A percentile compares a stretch with the other conserved stretches of the same genome.
Conservation (phyloP, 2,329 filamentous ascomycete species). For the Pseudopyricularia cyperi region DNA sequence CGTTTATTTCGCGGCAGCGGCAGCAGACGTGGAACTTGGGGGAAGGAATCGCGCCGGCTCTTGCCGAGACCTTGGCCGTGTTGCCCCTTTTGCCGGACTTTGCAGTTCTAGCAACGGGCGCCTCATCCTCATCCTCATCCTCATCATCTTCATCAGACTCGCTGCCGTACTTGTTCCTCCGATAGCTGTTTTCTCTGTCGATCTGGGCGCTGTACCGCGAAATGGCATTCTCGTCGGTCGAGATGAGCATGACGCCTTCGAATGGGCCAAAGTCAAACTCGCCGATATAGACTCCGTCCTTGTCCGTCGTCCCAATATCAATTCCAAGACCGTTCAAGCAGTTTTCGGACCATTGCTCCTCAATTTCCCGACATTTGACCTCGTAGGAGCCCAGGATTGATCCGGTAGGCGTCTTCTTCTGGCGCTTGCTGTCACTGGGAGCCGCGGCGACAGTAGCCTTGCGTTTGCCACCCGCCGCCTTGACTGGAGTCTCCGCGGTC, state of each 20-base stretch:
- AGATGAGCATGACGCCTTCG: constrained; percentile 15
- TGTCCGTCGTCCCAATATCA: constrained; percentile 11
- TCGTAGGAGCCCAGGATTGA: constrained; percentile 13
- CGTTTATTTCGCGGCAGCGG: constrained; percentile 13
- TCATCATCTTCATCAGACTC: not conserved
- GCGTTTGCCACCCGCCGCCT: not conserved
- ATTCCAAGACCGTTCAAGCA: constrained; percentile 12
- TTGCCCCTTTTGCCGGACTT: not conserved
- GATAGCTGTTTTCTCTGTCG: constrained; percentile 4
- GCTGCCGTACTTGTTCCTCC: constrained; percentile 3
- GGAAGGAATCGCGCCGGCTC: constrained; percentile 3
- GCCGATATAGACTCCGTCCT: constrained; percentile 14
- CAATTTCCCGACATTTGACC: constrained; percentile 13
- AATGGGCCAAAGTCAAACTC: constrained; percentile 17
- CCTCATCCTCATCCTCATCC: constrained; percentile 3
- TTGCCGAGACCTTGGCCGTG: no score
- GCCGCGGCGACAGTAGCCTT: not conserved
- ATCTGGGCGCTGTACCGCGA: constrained; percentile 11
- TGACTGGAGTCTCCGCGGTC: not conserved
- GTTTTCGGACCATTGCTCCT: constrained; percentile 11
- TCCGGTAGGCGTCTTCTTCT: constrained; percentile 2
- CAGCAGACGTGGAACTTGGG: constrained; percentile 12
- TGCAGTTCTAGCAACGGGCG: not conserved
- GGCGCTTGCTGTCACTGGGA: not conserved
- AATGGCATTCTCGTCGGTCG: constrained; percentile 11